Evolutionary conservation across 768 basidiomycete species (phyloP), one percentile per base, ranked within the genome.

Genomic region (Pulveroboletus sp.): DNA sequence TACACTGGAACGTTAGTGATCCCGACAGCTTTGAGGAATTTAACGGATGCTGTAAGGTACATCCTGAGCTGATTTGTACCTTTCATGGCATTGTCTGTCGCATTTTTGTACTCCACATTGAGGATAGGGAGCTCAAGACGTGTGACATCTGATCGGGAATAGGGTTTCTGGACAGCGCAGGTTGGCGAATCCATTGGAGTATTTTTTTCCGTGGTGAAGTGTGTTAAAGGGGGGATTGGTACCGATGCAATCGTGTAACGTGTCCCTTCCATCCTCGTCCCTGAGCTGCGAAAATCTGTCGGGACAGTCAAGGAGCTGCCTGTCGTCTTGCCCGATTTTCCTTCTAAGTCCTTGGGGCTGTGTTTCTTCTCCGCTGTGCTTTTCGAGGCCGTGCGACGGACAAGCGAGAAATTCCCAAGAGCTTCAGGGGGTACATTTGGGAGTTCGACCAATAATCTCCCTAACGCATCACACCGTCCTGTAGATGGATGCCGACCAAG

Each of bases 91-190:
- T 9, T 14, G 7, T 36, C 42, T 1, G 47, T 40, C 5, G 32
- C 32, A 19, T 25, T 38, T 10, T 52, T 53, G 35, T 53, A 41
- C 31, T 51, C 44, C 31, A 21, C 49, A 7, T 35, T 6, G 12
- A 53, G 31, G n/a, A 53, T 45, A 4, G 52, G 52, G 2, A 53
- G n/a, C 21, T 53, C 49, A 8, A 53, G 44, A 24, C 2, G 16
- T 1, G 40, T 7, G 4, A 16, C 17, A 23, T 45, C 29, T 9
- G 39, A 1, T 13, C 16, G 19, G 8, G 39, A 33, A 12, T 2
- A 35, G 3, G 45, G 38, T 0, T 3, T 13, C 6, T 53, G 29
- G 21, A 4, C 6, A 8, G 17, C 2, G 3, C 2, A n/a, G 12
- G 23, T 12, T 14, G 51, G 19, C 14, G 2, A 13, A 6, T 51